Evolutionary conservation across 78 protist species (phyloP).

Genomic region (Protostelium mycophagum): DNA sequence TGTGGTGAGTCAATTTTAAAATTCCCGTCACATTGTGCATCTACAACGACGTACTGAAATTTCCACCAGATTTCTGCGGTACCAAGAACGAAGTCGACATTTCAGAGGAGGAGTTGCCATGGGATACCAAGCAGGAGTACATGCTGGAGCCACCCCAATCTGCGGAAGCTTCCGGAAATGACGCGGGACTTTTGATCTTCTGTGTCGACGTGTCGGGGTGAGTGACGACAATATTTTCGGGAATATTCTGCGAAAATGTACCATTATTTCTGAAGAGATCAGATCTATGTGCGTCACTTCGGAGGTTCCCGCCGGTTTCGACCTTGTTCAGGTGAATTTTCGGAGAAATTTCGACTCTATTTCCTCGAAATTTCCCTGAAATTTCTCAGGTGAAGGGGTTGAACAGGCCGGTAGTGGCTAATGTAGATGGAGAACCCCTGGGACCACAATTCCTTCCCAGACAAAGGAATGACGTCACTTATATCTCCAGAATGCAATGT

Average conservation of each 20-base stretch:
- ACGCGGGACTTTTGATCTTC: background rate
- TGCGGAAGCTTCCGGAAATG: background rate
- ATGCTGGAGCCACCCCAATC: background rate
- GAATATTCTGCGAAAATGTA: too few relatives aligned
- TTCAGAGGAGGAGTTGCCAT: background rate
- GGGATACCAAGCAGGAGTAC: background rate
- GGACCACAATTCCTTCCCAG: background rate
- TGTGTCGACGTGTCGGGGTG: background rate
- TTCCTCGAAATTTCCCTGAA: too few relatives aligned
- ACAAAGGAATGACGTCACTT: background rate
- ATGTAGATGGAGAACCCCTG: background rate
- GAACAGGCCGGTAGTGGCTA: background rate
- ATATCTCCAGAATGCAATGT: background rate
- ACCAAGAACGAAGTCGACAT: background rate
- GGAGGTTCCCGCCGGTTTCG: background rate
- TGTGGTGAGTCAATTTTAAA: background rate
- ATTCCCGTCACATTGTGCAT: background rate
- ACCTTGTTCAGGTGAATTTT: background rate
- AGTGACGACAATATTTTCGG: too few relatives aligned
- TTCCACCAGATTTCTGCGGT: background rate
- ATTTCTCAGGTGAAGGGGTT: conserved; percentile 2
- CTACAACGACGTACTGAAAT: too few relatives aligned
- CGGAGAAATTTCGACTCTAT: too few relatives aligned
- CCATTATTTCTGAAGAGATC: too few relatives aligned
- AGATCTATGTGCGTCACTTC: background rate